A percentile compares a stretch with the other conserved stretches of the same genome.
Conservation (phyloP, 2,329 filamentous ascomycete genomes). For the Cladosporium phlei region DNA sequence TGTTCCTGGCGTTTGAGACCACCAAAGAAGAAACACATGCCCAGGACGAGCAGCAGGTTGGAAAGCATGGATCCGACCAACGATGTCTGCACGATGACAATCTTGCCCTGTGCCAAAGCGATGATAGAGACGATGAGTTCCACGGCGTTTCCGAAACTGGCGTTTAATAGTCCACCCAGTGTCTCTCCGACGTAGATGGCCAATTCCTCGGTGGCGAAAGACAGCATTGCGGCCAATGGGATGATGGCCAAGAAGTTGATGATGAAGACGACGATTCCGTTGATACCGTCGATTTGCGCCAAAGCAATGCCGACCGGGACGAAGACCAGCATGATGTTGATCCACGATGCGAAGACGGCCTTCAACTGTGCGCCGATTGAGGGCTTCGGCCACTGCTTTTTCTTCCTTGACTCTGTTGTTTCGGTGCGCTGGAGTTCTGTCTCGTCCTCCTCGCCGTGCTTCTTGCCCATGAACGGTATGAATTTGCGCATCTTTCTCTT, state of each 20-base stretch:
- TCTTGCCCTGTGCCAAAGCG: conserved; percentile 67
- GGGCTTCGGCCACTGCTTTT: conserved; percentile 26
- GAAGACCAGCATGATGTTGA: conserved; percentile 75
- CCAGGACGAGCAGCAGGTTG: conserved; percentile 81
- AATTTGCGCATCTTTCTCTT: conserved; percentile 23
- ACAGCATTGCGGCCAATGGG: conserved; percentile 78
- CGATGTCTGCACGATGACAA: conserved; percentile 86
- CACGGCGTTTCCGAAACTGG: conserved; percentile 68
- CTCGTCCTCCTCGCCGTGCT: conserved; percentile 17
- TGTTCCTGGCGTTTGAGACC: conserved; percentile 75
- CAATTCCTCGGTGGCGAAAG: conserved; percentile 86
- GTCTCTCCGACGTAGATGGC: conserved; percentile 74
- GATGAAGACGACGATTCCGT: conserved; percentile 62
- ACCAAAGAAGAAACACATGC: conserved; percentile 88
- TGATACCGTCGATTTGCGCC: conserved; percentile 55
- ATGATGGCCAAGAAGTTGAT: conserved; percentile 94
- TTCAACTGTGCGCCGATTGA: conserved; percentile 53
- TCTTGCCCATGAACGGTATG: conserved; percentile 20
- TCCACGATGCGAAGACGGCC: conserved; percentile 76
- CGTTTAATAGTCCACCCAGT: conserved; percentile 82
- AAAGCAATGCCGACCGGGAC: conserved; percentile 73
- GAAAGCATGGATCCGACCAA: conserved; percentile 85
- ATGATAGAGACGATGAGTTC: conserved; percentile 65
- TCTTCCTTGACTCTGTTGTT: conserved; percentile 22
- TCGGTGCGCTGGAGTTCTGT: conserved; percentile 17